phyloP scores from a whole-genome alignment of 2,329 filamentous ascomycete genomes.

The Coniochaeta prunicola region DNA sequence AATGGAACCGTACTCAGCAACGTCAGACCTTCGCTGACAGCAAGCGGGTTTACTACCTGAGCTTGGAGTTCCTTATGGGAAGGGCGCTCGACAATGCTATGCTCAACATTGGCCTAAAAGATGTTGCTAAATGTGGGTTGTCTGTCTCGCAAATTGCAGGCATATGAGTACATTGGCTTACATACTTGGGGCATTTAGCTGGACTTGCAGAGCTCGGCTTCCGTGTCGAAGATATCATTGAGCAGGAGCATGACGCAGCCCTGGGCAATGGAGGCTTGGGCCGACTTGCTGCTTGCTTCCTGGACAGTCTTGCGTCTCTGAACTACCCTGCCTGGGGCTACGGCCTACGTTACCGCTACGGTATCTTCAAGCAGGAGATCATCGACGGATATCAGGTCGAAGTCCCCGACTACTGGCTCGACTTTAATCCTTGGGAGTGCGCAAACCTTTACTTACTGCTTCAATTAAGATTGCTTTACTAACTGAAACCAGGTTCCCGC shows the following conservation, averaged over 20 bases:
- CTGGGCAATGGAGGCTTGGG: constrained; percentile 94
- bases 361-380: constrained; percentile 99
- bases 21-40: constrained; percentile 82
- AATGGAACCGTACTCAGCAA: constrained; percentile 98
- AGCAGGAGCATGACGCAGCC: constrained; percentile 92
- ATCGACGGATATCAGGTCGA: constrained; percentile 97
- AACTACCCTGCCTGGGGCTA: constrained; percentile 98
- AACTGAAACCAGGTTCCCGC: constrained; percentile 53
- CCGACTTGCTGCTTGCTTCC: constrained; percentile 89
- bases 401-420: constrained; percentile 97
- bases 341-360: constrained; percentile 88
- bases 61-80: constrained; percentile 96
- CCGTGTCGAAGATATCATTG: constrained; percentile 91
- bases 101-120: constrained; percentile 88
- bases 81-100: constrained; percentile 96
- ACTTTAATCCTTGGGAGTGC: constrained; percentile 94
- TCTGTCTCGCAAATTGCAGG: not conserved
- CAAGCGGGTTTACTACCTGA: constrained; percentile 96
- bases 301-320: constrained; percentile 89
- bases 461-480: not conserved
- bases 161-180: not conserved
- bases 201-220: constrained; percentile 87
- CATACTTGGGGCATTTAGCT: constrained; percentile 38
- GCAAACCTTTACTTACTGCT: not conserved
- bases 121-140: constrained; percentile 65